These are phyloP conservation scores for Arabis alpina DNA, from an alignment of 345 rosid genomes.

Conservation along the genomic window DNA sequence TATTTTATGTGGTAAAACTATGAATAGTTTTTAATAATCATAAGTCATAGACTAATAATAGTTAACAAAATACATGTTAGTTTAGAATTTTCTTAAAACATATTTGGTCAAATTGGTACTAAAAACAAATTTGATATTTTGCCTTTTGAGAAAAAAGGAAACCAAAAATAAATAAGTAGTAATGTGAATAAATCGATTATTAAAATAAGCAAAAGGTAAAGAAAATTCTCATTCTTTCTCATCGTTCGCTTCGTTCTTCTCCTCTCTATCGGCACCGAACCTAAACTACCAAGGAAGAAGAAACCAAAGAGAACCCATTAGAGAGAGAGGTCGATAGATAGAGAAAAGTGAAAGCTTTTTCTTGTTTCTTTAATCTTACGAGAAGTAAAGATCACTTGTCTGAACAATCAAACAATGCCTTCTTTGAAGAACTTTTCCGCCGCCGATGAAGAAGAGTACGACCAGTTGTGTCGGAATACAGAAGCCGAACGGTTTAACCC, in stretches of 20 bases:
- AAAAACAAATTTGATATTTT: conserved; percentile 5
- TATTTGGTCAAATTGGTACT: no score
- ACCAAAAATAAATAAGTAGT: neutral
- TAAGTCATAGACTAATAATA: neutral
- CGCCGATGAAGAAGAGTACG: conserved; percentile 47
- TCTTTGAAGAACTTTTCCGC: conserved; percentile 64
- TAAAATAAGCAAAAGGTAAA: conserved; percentile 21
- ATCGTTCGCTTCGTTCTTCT: conserved; percentile 31
- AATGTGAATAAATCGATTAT: neutral
- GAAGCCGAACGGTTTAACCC: conserved; percentile 6
- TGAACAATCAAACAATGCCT: conserved; percentile 64
- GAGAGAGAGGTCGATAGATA: conserved; percentile 20
- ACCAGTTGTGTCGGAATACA: conserved; percentile 40
- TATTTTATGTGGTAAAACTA: neutral
- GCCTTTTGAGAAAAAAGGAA: neutral
- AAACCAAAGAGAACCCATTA: neutral
- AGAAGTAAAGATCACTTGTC: conserved; percentile 30
- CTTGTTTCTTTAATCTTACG: neutral
- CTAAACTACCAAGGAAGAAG: conserved; percentile 19
- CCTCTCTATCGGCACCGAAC: conserved; percentile 29
- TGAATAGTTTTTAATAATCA: neutral
- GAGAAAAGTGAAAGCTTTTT: conserved; percentile 30
- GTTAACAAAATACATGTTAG: neutral
- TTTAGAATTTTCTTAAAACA: no score
- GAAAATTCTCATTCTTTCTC: conserved; percentile 35